Base-by-base conservation (phyloP, 495 filamentous ascomycete species). In the Platismatia glauca region DNA sequence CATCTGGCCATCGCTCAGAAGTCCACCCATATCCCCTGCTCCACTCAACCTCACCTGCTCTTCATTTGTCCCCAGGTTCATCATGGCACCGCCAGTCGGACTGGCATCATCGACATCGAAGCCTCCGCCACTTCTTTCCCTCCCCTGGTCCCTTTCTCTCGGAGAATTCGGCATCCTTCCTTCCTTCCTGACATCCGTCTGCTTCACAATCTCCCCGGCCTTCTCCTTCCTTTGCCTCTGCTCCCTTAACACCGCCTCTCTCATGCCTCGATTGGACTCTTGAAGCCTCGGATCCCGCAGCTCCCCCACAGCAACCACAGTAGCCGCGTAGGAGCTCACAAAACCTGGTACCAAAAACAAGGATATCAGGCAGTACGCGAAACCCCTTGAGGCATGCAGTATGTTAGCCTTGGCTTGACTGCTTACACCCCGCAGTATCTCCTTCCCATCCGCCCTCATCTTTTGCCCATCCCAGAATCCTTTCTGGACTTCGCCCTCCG, bases 71-170 rank as follows among this genome's bases (percentile, higher is more conserved):
- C 52, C 62, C 11, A 61, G 62, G 31, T 65, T 62, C 37, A 62
- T 34, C 61, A 64, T 64, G n/a, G 56, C 66, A 22, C 65, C 68
- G 11, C 68, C 66, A 15, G 64, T 70, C 20, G 66, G 68, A 56
- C 68, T 70, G 24, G 62, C 64, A 24, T 68, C 64, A 57, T 68
- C 66, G 37, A 34, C 39, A 38, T 12, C 44, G 38, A 13, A 48
- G 33, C 35, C 31, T 18, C 46, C 52, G 18, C 43, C 56, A 24
- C 60, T 63, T 9, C 44, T 59, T 29, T 37, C 50, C 55, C 18
- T 53, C 57, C 52, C 59, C 27, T 55, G 35, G 0, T 55, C 57
- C 7, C 60, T 20, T 34, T 33, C 50, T 24, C 27, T 29, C 24
- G 48, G 48, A 1, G 31, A 7, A 18, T 31, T 52, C 34, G 15